phyloP scores from a whole-genome alignment of 2,329 filamentous ascomycete genomes.

The Emergomyces orientalis region DNA sequence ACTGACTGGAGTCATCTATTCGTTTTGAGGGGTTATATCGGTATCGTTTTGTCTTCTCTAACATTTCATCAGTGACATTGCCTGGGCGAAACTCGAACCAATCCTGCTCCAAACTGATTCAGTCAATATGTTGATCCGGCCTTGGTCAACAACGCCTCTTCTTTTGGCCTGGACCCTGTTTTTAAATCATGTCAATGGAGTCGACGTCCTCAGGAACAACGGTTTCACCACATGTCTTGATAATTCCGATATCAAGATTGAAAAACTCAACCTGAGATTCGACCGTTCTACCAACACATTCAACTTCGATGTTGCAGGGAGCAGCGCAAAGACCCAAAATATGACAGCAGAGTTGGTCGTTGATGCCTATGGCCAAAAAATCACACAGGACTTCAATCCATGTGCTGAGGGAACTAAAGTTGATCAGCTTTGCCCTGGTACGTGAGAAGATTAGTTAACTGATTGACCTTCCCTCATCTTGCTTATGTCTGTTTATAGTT shows the following conservation, averaged over 20 bases:
- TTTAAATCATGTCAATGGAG: slow-evolving; percentile 45
- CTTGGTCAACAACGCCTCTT: slow-evolving; percentile 15
- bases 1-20: not conserved
- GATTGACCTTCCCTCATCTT: not conserved
- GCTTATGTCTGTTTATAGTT: slow-evolving; percentile 40
- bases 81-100: not conserved
- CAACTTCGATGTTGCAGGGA: slow-evolving; percentile 72
- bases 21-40: not conserved
- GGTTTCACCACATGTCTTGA: slow-evolving; percentile 66
- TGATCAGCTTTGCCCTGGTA: slow-evolving; percentile 70
- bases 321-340: slow-evolving; percentile 63
- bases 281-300: slow-evolving; percentile 64
- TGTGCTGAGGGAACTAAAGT: slow-evolving; percentile 61
- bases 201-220: slow-evolving; percentile 66
- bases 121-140: slow-evolving; percentile 22
- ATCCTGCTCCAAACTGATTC: not conserved
- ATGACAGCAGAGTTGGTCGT: slow-evolving; percentile 69
- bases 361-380: slow-evolving; percentile 73
- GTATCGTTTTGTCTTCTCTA: not conserved
- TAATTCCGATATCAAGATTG: slow-evolving; percentile 54
- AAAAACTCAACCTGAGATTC: slow-evolving; percentile 68
- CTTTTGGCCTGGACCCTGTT: slow-evolving; percentile 23
- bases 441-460: slow-evolving; percentile 21
- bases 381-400: slow-evolving; percentile 72
- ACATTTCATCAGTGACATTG: not conserved